Base-by-base conservation (phyloP, 352 stramenopile species). In the Pythium utonaiense region DNA sequence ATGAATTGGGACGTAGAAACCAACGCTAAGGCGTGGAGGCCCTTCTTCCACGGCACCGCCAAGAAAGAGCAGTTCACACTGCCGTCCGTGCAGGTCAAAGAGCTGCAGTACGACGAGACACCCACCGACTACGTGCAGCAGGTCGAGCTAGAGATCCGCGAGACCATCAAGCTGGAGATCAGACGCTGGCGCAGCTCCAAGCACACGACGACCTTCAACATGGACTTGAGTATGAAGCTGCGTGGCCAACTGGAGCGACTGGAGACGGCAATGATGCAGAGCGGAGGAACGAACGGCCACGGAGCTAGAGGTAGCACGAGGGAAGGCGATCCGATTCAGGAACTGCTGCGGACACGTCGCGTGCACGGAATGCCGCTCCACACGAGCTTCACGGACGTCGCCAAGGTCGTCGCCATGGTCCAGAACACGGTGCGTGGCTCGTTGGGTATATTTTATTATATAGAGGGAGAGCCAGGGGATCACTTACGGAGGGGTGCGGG, bases 141-240 rank as follows among this genome's bases (percentile, higher is more conserved):
- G 42, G 72, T 97, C 10, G 82, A 97, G 62, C 59, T 48, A 30
- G 80, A 97, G 58, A 61, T 98, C 34, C 70, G 64, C 19, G 85
- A 97, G 34, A 70, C 75, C 6, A 71, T 98, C 31, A 96, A 97
- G 50, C 74, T 86, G 44, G 71, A 83, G 17, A 85, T 98, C n/a
- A 78, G 93, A 24, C 77, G 80, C 38, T 98, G 93, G 93, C 83
- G 93, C 48, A 93, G 86, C 54, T 74, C 70, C 1, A 76, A 83
- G 48, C 86, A 71, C 42, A 84, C 83, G 40, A 98, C 91, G 8
- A 85, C 75, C 24, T 97, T 98, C 62, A 93, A 95, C 45, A 78
- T 85, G 60, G 87, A 94, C 71, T 67, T 91, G 51, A 77, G 78
- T 28, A 67, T 90, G n/a, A 89, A 93, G 56, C 62, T 98, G 22